Conservation (phyloP, 352 stramenopile species). For the Pythium myriotylum region DNA sequence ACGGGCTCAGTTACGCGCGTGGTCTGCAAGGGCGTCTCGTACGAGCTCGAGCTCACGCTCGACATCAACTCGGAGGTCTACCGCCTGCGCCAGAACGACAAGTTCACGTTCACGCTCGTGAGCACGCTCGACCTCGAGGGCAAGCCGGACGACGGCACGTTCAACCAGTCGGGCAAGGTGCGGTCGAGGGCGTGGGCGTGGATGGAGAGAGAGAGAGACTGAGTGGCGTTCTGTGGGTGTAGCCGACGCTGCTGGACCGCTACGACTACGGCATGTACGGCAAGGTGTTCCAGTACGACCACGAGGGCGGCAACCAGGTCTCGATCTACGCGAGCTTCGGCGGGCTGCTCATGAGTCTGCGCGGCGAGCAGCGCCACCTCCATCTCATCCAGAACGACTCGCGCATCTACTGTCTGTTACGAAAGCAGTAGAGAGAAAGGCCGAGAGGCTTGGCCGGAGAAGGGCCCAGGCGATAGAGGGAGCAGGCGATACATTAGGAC, state of each 20-base stretch:
- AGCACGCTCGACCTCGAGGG: constrained; percentile 96
- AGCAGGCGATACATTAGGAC: background rate
- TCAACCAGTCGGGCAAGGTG: constrained; percentile 91
- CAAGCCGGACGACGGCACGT: constrained; percentile 94
- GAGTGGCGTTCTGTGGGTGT: background rate
- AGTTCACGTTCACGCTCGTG: constrained; percentile 96
- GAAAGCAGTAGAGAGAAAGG: constrained; percentile 73
- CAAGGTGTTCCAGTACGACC: constrained; percentile 97
- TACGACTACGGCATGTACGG: constrained; percentile 99
- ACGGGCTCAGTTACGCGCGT: constrained; percentile 95
- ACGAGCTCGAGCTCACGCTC: constrained; percentile 97
- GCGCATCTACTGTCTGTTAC: constrained; percentile 93
- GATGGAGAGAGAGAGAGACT: background rate
- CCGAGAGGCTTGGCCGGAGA: too few relatives aligned
- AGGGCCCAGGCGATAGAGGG: background rate
- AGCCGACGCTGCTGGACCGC: constrained; percentile 94
- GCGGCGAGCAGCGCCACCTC: constrained; percentile 96
- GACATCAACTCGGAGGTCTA: constrained; percentile 99
- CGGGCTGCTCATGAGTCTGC: constrained; percentile 97
- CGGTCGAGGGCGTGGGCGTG: background rate
- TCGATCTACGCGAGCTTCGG: constrained; percentile 96
- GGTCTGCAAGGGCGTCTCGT: constrained; percentile 96
- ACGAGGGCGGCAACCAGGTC: constrained; percentile 93
- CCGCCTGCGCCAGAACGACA: constrained; percentile 93
- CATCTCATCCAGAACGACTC: constrained; percentile 97